These are phyloP conservation scores for Penstemon eatonii DNA, from an alignment of 257 asterid genomes.

Conservation along the genomic window DNA sequence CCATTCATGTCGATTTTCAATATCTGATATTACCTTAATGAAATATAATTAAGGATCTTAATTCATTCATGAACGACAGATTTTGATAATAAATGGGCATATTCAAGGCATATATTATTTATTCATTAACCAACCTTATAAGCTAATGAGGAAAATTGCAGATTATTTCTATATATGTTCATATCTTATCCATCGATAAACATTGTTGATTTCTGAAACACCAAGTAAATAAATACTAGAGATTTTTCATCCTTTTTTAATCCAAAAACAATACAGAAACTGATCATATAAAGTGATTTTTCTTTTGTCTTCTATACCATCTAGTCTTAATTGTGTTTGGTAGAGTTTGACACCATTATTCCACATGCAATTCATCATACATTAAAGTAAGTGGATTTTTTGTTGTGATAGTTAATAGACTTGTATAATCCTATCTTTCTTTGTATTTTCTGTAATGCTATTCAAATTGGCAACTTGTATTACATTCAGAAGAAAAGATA, in stretches of 20 bases:
- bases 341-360: slow-evolving; percentile 6
- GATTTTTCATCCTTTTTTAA: slow-evolving; percentile 8
- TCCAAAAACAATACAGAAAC: background rate
- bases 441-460: background rate
- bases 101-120: slow-evolving; percentile 20
- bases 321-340: slow-evolving; percentile 22
- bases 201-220: slow-evolving; percentile 23
- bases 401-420: background rate
- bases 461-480: background rate
- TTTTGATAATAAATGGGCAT: slow-evolving; percentile 22
- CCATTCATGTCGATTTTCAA: slow-evolving; percentile 2
- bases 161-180: slow-evolving; percentile 27
- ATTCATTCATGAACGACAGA: slow-evolving; percentile 28
- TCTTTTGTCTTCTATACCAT: slow-evolving; percentile 4
- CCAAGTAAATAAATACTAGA: slow-evolving; percentile 24
- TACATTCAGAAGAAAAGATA: background rate
- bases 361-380: slow-evolving; percentile 9
- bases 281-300: background rate
- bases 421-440: background rate
- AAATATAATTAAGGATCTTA: slow-evolving; percentile 22
- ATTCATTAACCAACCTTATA: slow-evolving; percentile 27
- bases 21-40: slow-evolving; percentile 6
- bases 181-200: slow-evolving; percentile 9
- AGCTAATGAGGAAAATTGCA: slow-evolving; percentile 26
- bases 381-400: slow-evolving; percentile 8